Evolutionary conservation across 2,329 filamentous ascomycete genomes (phyloP), one percentile per base, ranked within the genome.

Genomic region (Bipolaris bicolor): DNA sequence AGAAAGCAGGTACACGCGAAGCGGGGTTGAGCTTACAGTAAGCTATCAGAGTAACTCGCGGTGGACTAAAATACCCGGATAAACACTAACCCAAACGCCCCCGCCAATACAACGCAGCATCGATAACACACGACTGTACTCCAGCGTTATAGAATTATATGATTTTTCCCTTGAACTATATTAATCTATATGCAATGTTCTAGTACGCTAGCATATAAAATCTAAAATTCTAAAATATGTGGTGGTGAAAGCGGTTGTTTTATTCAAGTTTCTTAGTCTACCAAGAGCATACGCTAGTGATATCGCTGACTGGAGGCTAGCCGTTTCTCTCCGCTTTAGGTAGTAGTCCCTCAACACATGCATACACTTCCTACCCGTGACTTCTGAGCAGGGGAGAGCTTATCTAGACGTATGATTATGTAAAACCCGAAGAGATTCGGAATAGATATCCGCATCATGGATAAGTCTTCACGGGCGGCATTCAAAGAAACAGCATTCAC

Each of bases 21-120:
- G 50, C 33, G 50, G 50, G 50, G 50, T 47, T 46, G 41, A 22
- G 24, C 31, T 15, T 24, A 52, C 50, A 36, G 24, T 52, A 52
- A 37, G 29, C 36, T 26, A 33, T 49, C 20, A 13, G 6, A 20
- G 26, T 15, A 20, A 18, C 26, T 29, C 26, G 10, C 26, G 26
- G 26, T 29, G 26, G 9, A 10, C 26, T 29, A 29, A 29, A 29
- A 29, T 29, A 29, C 26, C 26, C 26, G 26, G 9, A 29, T 29
- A 29, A 10, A 29, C 26, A 29, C 26, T 29, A 29, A 29, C 26
- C 26, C 9, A 29, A 29, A 20, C 20, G 20, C 26, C 7, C 26
- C 2, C 26, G 10, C 26, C 7, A 29, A 29, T 10, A 10, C 9
- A 29, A 29, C 9, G 9, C 2, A 29, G 26, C 26, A 29, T 29